Evolutionary conservation across 352 stramenopile species (phyloP).

Genomic region (Phytophthora fragariaefolia): DNA sequence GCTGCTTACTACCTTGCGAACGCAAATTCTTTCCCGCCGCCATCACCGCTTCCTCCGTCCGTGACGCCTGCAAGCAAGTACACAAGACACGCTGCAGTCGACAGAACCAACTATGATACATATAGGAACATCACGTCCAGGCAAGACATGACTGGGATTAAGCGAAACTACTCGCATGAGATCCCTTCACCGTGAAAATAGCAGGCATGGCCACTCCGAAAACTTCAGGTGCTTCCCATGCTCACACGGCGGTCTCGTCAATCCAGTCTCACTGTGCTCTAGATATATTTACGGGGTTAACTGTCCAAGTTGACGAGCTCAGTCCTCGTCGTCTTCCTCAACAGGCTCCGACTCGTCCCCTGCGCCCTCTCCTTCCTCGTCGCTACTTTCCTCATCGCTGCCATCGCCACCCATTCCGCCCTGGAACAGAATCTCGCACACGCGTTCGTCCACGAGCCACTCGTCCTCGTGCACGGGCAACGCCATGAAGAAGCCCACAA

Average conservation of each 20-base stretch:
- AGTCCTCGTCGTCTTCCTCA: slow-evolving; percentile 34
- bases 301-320: slow-evolving; percentile 11
- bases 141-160: slow-evolving; percentile 16
- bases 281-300: slow-evolving; percentile 31
- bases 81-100: slow-evolving; percentile 2
- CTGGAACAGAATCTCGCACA: slow-evolving; percentile 79
- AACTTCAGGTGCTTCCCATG: slow-evolving; percentile 18
- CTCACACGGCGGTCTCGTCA: slow-evolving; percentile 15
- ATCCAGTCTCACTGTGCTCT: slow-evolving; percentile 7
- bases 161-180: slow-evolving; percentile 33
- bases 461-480: slow-evolving; percentile 78
- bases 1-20: slow-evolving; percentile 32
- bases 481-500: slow-evolving; percentile 75
- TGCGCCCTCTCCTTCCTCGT: slow-evolving; percentile 24
- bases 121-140: slow-evolving; percentile 8
- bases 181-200: slow-evolving; percentile 32
- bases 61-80: slow-evolving; percentile 7
- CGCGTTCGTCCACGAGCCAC: slow-evolving; percentile 79
- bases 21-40: slow-evolving; percentile 30
- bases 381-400: slow-evolving; percentile 40
- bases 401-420: slow-evolving; percentile 37
- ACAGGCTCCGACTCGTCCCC: slow-evolving; percentile 32
- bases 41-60: slow-evolving; percentile 29
- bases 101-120: slow-evolving; percentile 26
- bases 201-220: background rate